Evolutionary conservation across 768 basidiomycete species (phyloP).

Genomic region (Boletellus emodensis): DNA sequence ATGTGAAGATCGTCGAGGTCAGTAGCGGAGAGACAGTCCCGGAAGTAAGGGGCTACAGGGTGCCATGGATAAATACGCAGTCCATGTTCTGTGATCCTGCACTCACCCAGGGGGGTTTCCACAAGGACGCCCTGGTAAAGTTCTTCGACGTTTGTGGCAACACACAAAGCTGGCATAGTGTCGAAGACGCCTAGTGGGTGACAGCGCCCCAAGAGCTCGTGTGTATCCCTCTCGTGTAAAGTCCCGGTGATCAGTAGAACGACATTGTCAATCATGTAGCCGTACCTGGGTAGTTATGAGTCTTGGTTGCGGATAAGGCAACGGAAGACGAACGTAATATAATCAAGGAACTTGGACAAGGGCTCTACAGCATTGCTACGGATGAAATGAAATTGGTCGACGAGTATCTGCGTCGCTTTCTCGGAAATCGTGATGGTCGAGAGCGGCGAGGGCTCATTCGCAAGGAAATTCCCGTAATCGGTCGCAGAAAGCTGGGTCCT

Average conservation of each 20-base stretch:
- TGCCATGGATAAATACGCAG: background rate
- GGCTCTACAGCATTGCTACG: slow-evolving; percentile 89
- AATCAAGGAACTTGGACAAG: slow-evolving; percentile 89
- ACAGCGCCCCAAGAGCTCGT: slow-evolving; percentile 93
- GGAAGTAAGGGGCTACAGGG: slow-evolving; percentile 84
- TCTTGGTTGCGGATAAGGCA: slow-evolving; percentile 7
- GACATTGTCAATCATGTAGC: slow-evolving; percentile 99
- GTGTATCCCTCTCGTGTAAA: slow-evolving; percentile 93
- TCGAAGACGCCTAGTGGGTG: slow-evolving; percentile 97
- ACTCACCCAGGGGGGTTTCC: slow-evolving; percentile 92
- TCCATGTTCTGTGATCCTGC: background rate
- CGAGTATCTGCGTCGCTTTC: slow-evolving; percentile 90
- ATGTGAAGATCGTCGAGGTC: slow-evolving; percentile 99
- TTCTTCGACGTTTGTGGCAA: slow-evolving; percentile 98
- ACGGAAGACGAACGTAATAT: slow-evolving; percentile 77
- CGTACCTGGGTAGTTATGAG: slow-evolving; percentile 56
- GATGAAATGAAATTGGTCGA: slow-evolving; percentile 96
- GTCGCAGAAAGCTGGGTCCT: slow-evolving; percentile 93
- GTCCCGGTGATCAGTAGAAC: slow-evolving; percentile 96
- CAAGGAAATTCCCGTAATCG: slow-evolving; percentile 97
- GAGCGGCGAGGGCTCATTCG: slow-evolving; percentile 91
- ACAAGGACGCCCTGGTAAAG: slow-evolving; percentile 95
- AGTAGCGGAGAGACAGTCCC: slow-evolving; percentile 88
- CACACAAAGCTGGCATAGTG: slow-evolving; percentile 98
- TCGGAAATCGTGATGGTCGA: slow-evolving; percentile 95